These are phyloP conservation scores for Sporothrix sp. DNA, from an alignment of 2,329 filamentous ascomycete genomes.

Conservation along the genomic window DNA sequence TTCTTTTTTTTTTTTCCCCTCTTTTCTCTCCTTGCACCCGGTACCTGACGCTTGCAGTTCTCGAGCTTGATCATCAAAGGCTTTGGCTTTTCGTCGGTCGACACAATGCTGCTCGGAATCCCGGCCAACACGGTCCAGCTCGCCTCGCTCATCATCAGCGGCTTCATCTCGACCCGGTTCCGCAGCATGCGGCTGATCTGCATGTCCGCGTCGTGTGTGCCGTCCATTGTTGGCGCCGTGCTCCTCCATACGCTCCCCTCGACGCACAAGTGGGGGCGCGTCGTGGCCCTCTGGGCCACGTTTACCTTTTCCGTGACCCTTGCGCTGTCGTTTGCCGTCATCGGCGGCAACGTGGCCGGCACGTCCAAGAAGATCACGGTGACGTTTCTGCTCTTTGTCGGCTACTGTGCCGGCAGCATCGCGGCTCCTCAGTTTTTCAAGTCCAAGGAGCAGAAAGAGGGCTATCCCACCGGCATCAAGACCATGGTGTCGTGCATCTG, in stretches of 20 bases:
- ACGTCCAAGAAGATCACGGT: constrained; percentile 53
- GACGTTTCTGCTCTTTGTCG: constrained; percentile 44
- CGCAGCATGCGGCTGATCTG: constrained; percentile 36
- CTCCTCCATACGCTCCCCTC: constrained; percentile 38
- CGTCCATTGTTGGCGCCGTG: constrained; percentile 31
- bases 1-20: constrained; percentile 16
- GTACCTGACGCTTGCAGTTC: constrained; percentile 23
- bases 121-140: constrained; percentile 52
- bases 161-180: constrained; percentile 33
- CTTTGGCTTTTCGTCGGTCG: constrained; percentile 46
- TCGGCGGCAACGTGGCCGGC: constrained; percentile 46
- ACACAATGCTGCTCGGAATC: constrained; percentile 51
- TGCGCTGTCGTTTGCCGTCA: constrained; percentile 36
- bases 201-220: constrained; percentile 28
- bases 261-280: constrained; percentile 18
- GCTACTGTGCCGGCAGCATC: constrained; percentile 48
- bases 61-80: constrained; percentile 42
- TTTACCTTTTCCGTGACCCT: constrained; percentile 45
- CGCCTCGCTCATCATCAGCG: constrained; percentile 45
- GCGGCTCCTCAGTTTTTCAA: constrained; percentile 46
- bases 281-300: constrained; percentile 46
- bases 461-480: constrained; percentile 4
- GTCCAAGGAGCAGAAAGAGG: constrained; percentile 28
- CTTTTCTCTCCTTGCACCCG: too few species aligned
- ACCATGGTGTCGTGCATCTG: constrained; percentile 9